Evolutionary conservation across 768 basidiomycete genomes (phyloP).

Genomic region (Basidioascus undulatus): DNA sequence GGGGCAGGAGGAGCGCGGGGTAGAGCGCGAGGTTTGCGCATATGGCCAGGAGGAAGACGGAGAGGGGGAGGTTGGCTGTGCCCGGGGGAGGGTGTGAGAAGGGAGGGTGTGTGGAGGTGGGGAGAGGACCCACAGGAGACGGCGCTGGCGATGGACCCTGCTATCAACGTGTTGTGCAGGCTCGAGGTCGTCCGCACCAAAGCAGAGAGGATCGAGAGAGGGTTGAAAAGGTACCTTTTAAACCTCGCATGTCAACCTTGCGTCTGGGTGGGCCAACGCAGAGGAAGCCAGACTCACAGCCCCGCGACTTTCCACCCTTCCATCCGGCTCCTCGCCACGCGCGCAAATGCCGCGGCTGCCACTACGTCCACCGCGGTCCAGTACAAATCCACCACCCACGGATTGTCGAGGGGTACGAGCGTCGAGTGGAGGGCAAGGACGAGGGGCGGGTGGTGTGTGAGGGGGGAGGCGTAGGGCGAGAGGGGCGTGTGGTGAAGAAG

Average conservation of each 20-base stretch:
- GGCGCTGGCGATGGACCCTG: conserved; percentile 36
- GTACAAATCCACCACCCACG: conserved; percentile 13
- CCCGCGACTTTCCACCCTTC: conserved; percentile 37
- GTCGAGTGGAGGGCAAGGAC: conserved; percentile 51
- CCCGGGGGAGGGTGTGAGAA: background rate
- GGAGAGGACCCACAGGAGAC: conserved; percentile 31
- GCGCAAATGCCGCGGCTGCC: conserved; percentile 41
- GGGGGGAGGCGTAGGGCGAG: conserved; percentile 66
- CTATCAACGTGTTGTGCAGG: too few relatives aligned
- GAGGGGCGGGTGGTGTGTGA: conserved; percentile 65
- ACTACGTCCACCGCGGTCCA: conserved; percentile 48
- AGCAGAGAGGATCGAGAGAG: conserved; percentile 57
- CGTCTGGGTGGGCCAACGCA: conserved; percentile 3
- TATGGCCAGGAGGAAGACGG: conserved; percentile 44
- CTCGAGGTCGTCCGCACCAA: conserved; percentile 72
- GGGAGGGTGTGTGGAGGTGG: background rate
- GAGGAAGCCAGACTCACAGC: conserved; percentile 26
- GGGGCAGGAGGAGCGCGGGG: conserved; percentile 38
- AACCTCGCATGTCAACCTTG: background rate
- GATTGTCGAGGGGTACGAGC: conserved; percentile 18
- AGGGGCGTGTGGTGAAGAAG: conserved; percentile 49
- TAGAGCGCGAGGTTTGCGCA: conserved; percentile 49
- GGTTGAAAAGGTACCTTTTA: conserved; percentile 63
- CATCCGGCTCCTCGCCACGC: conserved; percentile 20
- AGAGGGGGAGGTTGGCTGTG: conserved; percentile 32